Evolutionary conservation across 2,329 filamentous ascomycete genomes (phyloP).

Genomic region (Fusarium fracticaudum): DNA sequence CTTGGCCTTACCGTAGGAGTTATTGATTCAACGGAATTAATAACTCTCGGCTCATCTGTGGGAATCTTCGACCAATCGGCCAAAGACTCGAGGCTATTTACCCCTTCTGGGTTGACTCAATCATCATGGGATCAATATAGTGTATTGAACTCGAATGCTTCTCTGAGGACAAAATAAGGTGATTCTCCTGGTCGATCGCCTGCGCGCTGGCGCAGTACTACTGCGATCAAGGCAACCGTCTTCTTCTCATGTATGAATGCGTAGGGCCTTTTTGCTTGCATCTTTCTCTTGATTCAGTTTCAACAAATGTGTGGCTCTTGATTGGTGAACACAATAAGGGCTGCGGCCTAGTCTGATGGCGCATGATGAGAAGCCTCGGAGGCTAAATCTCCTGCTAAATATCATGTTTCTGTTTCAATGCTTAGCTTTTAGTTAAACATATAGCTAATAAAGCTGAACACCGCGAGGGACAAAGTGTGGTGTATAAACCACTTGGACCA

Average conservation of each 20-base stretch:
- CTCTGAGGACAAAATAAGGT: neutral
- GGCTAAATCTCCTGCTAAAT: neutral
- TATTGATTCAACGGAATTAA: constrained; percentile 3
- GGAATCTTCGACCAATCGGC: constrained; percentile 6
- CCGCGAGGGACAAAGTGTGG: neutral
- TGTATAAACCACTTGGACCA: neutral
- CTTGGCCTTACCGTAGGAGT: constrained; percentile 10
- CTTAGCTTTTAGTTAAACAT: neutral
- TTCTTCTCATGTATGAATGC: neutral
- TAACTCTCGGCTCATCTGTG: constrained; percentile 15
- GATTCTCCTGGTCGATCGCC: neutral
- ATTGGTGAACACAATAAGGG: neutral
- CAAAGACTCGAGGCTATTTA: neutral
- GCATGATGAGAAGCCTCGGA: neutral
- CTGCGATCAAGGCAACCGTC: neutral
- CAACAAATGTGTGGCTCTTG: neutral
- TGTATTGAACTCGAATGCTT: neutral
- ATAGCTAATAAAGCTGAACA: neutral
- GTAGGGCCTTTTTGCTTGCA: neutral
- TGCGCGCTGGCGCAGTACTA: neutral
- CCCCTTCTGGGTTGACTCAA: neutral
- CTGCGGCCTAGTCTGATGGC: neutral
- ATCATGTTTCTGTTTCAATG: neutral
- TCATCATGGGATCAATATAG: neutral
- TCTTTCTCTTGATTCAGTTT: neutral